phyloP scores from a whole-genome alignment of 768 basidiomycete species.

The Sporobolomyces roseus region DNA sequence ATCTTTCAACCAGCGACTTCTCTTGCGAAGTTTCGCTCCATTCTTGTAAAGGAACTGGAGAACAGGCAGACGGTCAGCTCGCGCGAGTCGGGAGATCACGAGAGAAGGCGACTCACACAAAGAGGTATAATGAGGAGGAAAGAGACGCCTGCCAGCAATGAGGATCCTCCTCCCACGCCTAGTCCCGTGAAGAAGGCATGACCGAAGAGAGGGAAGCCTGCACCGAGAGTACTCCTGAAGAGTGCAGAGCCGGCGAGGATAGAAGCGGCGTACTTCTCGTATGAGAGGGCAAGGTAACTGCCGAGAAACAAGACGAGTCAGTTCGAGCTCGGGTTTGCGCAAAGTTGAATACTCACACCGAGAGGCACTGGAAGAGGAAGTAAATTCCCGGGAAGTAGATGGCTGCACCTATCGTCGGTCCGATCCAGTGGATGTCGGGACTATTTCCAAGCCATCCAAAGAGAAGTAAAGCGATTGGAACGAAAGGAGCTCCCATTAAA shows the following conservation, averaged over 20 bases:
- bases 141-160: conserved; percentile 46
- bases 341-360: conserved; percentile 3
- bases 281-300: conserved; percentile 32
- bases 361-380: conserved; percentile 6
- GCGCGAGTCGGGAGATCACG: too few relatives aligned
- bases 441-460: conserved; percentile 46
- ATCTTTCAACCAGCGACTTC: not conserved
- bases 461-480: conserved; percentile 38
- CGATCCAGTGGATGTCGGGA: conserved; percentile 36
- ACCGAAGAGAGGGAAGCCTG: conserved; percentile 44
- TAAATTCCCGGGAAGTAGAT: conserved; percentile 21
- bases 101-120: conserved; percentile 39
- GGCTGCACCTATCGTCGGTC: conserved; percentile 30
- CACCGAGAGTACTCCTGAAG: conserved; percentile 47
- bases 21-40: not conserved
- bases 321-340: too few relatives aligned
- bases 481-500: conserved; percentile 25
- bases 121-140: conserved; percentile 48
- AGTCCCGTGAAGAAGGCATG: conserved; percentile 46
- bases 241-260: conserved; percentile 50
- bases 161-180: conserved; percentile 47
- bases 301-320: not conserved
- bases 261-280: conserved; percentile 48
- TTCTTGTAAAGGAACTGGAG: conserved; percentile 13
- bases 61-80: conserved; percentile 21